These are phyloP conservation scores for Kwoniella newhampshirensis DNA, from an alignment of 768 basidiomycete genomes.

Conservation along the genomic window DNA sequence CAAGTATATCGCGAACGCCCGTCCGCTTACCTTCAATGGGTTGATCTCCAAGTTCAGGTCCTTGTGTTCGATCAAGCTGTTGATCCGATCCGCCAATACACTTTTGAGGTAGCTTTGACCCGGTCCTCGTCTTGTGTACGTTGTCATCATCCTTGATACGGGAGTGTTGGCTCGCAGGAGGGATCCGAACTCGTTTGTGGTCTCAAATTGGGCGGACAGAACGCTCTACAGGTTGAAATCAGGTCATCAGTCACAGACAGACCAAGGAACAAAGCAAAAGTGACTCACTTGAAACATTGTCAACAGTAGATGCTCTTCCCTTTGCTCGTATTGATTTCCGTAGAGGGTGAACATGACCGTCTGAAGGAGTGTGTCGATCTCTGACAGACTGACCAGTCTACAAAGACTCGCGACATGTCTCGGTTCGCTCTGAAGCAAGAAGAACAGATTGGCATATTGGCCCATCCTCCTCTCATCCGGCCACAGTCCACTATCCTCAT, in stretches of 20 bases:
- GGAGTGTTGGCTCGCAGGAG: conserved; percentile 97
- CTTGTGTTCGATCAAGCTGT: conserved; percentile 98
- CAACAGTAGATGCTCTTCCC: conserved; percentile 95
- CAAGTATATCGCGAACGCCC: not conserved
- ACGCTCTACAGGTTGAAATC: conserved; percentile 66
- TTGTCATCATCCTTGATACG: conserved; percentile 99
- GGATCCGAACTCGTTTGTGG: conserved; percentile 98
- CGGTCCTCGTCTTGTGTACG: conserved; percentile 96
- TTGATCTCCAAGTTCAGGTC: conserved; percentile 99
- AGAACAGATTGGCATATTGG: conserved; percentile 98
- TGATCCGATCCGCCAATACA: conserved; percentile 95
- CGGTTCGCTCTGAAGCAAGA: conserved; percentile 95
- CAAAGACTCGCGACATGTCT: conserved; percentile 95
- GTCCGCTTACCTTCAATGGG: conserved; percentile 76
- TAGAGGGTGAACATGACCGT: conserved; percentile 99
- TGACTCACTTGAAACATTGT: conserved; percentile 81
- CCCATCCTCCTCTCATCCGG: conserved; percentile 86
- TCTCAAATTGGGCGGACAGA: conserved; percentile 97
- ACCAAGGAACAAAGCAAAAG: not conserved
- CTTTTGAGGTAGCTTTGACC: conserved; percentile 98
- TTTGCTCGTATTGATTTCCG: conserved; percentile 97
- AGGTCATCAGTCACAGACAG: conserved; percentile 1
- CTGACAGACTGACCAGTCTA: conserved; percentile 88
- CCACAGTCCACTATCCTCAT: conserved; percentile 73
- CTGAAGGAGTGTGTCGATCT: conserved; percentile 98